Evolutionary conservation across 768 basidiomycete species (phyloP).

Genomic region (Tephrocybe sp.): DNA sequence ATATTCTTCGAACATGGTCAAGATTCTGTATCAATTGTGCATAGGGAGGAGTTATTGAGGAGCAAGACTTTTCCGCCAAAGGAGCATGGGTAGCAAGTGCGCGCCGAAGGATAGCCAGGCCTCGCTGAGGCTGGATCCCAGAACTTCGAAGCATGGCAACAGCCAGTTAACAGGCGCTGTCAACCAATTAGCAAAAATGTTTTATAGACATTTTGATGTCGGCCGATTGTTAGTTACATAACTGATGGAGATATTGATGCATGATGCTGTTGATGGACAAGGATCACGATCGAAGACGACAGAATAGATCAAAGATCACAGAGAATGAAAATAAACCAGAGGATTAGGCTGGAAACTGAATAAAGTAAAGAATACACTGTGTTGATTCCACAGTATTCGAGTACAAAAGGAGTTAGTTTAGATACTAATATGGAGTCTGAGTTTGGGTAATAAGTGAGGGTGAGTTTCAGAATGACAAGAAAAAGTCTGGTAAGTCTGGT

Average conservation of each 20-base stretch:
- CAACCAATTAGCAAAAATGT: slow-evolving; percentile 9
- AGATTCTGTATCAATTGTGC: slow-evolving; percentile 66
- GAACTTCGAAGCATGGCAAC: slow-evolving; percentile 25
- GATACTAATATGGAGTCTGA: no score
- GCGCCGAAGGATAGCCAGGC: slow-evolving; percentile 23
- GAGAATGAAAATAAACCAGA: no score
- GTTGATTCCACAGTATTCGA: no score
- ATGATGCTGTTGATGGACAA: not conserved
- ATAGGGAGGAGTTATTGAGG: slow-evolving; percentile 86
- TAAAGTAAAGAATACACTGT: no score
- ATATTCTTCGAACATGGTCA: slow-evolving; percentile 59
- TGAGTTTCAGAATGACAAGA: no score
- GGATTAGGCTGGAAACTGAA: no score
- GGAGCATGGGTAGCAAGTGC: slow-evolving; percentile 36
- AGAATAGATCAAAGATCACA: no score
- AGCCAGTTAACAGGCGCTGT: not conserved
- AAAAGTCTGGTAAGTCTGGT: no score
- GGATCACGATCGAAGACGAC: no score
- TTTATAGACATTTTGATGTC: slow-evolving; percentile 3
- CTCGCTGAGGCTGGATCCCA: slow-evolving; percentile 19
- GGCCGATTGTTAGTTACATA: slow-evolving; percentile 9
- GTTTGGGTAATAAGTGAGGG: no score
- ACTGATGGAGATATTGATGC: not conserved
- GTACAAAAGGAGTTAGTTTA: no score
- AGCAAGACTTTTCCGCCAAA: slow-evolving; percentile 38